Base-by-base conservation (phyloP, 257 asterid genomes). In the Solanum pimpinellifolium region DNA sequence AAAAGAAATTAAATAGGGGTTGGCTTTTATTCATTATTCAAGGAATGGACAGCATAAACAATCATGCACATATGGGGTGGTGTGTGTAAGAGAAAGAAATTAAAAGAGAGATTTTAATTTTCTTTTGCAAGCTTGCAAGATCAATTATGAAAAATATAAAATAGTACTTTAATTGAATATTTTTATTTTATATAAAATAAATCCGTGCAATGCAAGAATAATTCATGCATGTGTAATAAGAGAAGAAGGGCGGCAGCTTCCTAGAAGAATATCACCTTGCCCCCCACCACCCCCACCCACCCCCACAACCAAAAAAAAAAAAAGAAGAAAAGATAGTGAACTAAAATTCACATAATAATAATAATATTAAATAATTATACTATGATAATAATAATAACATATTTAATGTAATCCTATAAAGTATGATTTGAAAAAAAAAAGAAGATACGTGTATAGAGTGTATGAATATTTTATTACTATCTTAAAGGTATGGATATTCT, bases 211-310 rank as follows among this genome's bases (percentile, higher is more conserved):
- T 87, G 86, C 76, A 66, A 62, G 80, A 82, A 90, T 86, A 74
- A 90, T 88, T 88, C 65, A 23, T 88, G 87, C 91, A 88, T 88
- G 90, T 90, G 91, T 87, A 62, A 23, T 65, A 62, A 84, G 83
- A 47, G 44, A 66, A 66, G 41, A 31, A 70, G 87, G 66, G 66
- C 46, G 27, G 59, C 87, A 88, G 85, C 91, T 89, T 89, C 89
- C 39, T 7, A 60, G 89, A 91, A 89, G 81, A 62, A 86, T 83
- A 87, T 33, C 77, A 27, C 7, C 47, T 41, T 21, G 16, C 42
- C 14, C 60, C 39, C 14, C 37, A 33, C 11, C 44, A 15, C 4
- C 9, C 62, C n/a, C 4, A 15, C 60, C 60, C 60, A 52, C 62
- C 23, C n/a, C 7, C 62, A 52, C 62, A 52, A 52, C 23, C 8